Base-by-base conservation (phyloP, 768 basidiomycete genomes). In the Trametes maxima region DNA sequence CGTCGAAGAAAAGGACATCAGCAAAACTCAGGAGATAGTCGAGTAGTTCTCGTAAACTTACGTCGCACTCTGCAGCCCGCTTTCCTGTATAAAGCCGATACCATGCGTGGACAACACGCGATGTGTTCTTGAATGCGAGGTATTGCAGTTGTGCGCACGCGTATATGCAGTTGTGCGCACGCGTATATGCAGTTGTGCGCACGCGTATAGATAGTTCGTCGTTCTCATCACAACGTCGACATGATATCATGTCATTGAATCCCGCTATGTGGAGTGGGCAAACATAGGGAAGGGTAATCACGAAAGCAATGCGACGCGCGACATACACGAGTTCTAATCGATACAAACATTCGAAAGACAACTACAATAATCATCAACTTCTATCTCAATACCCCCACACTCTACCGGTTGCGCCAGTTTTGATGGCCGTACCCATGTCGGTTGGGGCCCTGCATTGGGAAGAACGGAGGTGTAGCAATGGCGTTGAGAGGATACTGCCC, bases 1-100 rank as follows among this genome's bases (percentile, higher is more conserved):
- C 70, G 6, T 69, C 80, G 37, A 71, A 73, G 65, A 76, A 68
- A 66, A 56, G 65, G 54, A 70, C 65, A 39, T 37, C 47, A 3
- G 33, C 61, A 25, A 68, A 70, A 62, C 51, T 57, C 50, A 59
- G 55, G 49, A 58, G 46, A 28, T 50, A 28, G 33, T 50, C 8
- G 19, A 50, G 25, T 24, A 3, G 28, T 16, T 19, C 1, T 6
- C 7, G 22, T 48, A 12, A n/a, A 36, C n/a, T 45, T 17, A 3
- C 6, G 6, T 10, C 44, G n/a, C 17, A n/a, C 11, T 19, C n/a
- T 45, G 44, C 21, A 10, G 5, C 24, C 21, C 4, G 43, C 17
- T 3, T 17, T 14, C 16, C 17, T 3, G 8, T 44, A 19, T 19
- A 19, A 44, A n/a, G n/a, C n/a, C n/a, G 43, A 13, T 10, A 19